phyloP scores from a whole-genome alignment of 1,284 basidiomycete species.

The Puccinia coronata region DNA sequence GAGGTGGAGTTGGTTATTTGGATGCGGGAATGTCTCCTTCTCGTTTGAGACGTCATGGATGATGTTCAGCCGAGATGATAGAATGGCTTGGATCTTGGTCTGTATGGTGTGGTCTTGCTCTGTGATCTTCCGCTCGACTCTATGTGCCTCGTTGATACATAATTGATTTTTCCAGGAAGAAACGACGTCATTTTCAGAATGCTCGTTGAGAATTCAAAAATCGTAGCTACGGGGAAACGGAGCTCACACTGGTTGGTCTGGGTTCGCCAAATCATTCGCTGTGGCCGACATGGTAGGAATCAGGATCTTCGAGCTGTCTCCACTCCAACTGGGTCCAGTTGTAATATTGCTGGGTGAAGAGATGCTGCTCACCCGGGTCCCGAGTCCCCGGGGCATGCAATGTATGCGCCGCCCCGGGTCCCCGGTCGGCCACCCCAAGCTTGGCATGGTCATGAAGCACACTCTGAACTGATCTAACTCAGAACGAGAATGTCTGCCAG shows the following conservation, averaged over 20 bases:
- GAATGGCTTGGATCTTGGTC: constrained; percentile 10
- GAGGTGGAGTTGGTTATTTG: constrained; percentile 8
- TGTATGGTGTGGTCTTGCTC: constrained; percentile 14
- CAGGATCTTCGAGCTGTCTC: too few relatives aligned
- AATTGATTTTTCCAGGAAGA: background rate
- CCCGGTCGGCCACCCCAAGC: background rate
- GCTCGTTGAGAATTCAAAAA: too few relatives aligned
- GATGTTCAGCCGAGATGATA: constrained; percentile 2
- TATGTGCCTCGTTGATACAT: background rate
- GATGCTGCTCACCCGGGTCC: too few relatives aligned
- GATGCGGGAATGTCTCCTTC: constrained; percentile 2
- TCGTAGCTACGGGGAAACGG: background rate
- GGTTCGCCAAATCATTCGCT: background rate
- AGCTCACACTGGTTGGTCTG: background rate
- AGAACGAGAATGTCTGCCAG: background rate
- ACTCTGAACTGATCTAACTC: too few relatives aligned
- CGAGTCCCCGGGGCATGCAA: too few relatives aligned
- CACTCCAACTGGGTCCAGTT: too few relatives aligned
- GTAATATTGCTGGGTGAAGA: too few relatives aligned
- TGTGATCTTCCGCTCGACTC: background rate
- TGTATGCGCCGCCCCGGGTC: background rate
- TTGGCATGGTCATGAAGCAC: background rate
- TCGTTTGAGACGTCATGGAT: background rate
- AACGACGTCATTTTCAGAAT: background rate
- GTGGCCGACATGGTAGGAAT: background rate